A percentile compares a stretch with the other conserved stretches of the same genome.
Evolutionary conservation across 495 filamentous ascomycete species (phyloP).

Genomic region (Penicillium manginii): DNA sequence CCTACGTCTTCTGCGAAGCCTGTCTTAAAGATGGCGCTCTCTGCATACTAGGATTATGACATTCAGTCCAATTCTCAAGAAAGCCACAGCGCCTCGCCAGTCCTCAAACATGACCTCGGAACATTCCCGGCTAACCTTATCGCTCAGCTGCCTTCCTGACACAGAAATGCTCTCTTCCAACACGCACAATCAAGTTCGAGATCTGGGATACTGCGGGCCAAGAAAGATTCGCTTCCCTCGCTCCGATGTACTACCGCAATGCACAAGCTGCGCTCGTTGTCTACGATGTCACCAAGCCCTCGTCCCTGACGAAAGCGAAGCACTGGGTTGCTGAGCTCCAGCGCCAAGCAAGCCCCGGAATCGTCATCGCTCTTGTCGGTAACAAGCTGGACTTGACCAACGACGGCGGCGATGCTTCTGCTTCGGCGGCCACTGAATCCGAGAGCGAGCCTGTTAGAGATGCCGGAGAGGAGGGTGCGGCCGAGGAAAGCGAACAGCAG

Average conservation of each 20-base stretch:
- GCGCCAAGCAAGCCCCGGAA: conserved; percentile 94
- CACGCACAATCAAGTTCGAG: conserved; percentile 98
- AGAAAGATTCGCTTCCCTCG: conserved; percentile 94
- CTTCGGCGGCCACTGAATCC: conserved; percentile 30
- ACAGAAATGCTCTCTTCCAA: conserved; percentile 96
- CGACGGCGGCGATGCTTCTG: conserved; percentile 48
- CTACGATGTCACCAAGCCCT: conserved; percentile 97
- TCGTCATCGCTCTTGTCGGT: conserved; percentile 95
- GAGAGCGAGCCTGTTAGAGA: conserved; percentile 31
- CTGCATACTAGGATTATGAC: background rate
- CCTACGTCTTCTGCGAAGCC: background rate
- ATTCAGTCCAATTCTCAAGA: background rate
- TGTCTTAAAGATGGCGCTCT: background rate
- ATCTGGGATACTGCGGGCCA: conserved; percentile 99
- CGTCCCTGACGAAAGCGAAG: conserved; percentile 92
- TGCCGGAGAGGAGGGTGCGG: conserved; percentile 42
- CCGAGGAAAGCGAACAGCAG: conserved; percentile 59
- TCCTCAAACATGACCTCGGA: background rate
- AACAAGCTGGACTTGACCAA: conserved; percentile 93
- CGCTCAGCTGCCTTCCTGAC: conserved; percentile 89
- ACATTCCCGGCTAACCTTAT: conserved; percentile 35
- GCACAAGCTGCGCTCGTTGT: conserved; percentile 98
- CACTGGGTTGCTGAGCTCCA: conserved; percentile 99
- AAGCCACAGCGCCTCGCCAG: background rate
- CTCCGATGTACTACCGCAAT: conserved; percentile 99